A percentile compares a stretch with the other conserved stretches of the same genome.
These are phyloP conservation scores for Penicillium nordicum DNA, from an alignment of 2,329 filamentous ascomycete genomes.

Conservation along the genomic window DNA sequence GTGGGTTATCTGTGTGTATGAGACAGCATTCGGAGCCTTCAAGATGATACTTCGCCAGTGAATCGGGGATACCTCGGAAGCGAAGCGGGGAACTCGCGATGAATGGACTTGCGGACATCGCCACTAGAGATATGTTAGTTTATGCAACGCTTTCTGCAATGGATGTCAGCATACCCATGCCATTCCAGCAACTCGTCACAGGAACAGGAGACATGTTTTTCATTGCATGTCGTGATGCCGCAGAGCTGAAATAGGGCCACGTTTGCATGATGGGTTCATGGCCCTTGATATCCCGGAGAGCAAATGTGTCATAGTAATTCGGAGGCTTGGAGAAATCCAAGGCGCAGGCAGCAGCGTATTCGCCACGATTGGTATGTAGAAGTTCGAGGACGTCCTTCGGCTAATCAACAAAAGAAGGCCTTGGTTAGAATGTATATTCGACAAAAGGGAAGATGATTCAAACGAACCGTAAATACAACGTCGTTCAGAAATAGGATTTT, in stretches of 20 bases:
- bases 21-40: slow-evolving; percentile 80
- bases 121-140: slow-evolving; percentile 19
- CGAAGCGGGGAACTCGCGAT: slow-evolving; percentile 41
- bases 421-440: neutral
- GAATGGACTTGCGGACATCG: slow-evolving; percentile 26
- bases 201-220: slow-evolving; percentile 53
- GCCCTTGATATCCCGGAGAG: slow-evolving; percentile 64
- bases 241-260: slow-evolving; percentile 61
- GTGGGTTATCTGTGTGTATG: slow-evolving; percentile 40
- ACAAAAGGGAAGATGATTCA: neutral
- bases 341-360: slow-evolving; percentile 67
- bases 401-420: slow-evolving; percentile 23
- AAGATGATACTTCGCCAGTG: slow-evolving; percentile 52
- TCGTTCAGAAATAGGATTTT: slow-evolving; percentile 58
- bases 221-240: slow-evolving; percentile 52
- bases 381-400: slow-evolving; percentile 54
- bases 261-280: slow-evolving; percentile 61
- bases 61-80: slow-evolving; percentile 65
- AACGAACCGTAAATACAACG: slow-evolving; percentile 43
- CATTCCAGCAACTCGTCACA: slow-evolving; percentile 68
- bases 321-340: slow-evolving; percentile 67
- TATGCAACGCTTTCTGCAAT: neutral
- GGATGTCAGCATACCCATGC: slow-evolving; percentile 47
- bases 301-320: slow-evolving; percentile 71
- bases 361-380: slow-evolving; percentile 55